Base-by-base conservation (phyloP, 805 yeast genomes). In the Middelhovenomyces tepae region DNA sequence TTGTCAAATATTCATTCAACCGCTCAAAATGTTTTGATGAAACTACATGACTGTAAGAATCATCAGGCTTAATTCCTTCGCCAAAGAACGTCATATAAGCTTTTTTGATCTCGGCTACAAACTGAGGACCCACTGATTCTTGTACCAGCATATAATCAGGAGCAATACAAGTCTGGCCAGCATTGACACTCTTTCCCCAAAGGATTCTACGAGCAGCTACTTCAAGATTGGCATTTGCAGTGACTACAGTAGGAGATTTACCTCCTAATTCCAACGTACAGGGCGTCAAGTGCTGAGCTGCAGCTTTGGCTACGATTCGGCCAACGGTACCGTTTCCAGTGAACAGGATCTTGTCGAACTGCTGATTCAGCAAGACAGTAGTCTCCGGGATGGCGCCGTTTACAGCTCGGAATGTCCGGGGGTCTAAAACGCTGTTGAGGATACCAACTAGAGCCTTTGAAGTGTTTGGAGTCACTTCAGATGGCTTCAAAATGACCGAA, bases 81-180 rank as follows among this genome's bases (percentile, higher is more conserved):
- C n/a, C n/a, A 51, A 53, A 83, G 28, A 73, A 58, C 28, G 63
- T 65, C 21, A 57, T 54, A 19, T 69, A 47, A 14, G 65, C 65
- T 24, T 54, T 46, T 34, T 65, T 47, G 35, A 71, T 50, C 5
- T 57, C 62, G 1, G 45, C 45, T 5, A 74, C 56, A 32, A 82
- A 70, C 42, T 69, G 59, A 17, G 62, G 70, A 47, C 76, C 73
- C 15, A 75, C 56, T 3, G 64, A 54, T 36, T 66, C 71, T 38
- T 79, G 84, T n/a, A 75, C 79, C 28, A 84, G 48, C 4, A 80
- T 59, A 50, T 85, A 87, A 59, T 89, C 97, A 6, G 87, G 80
- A 7, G 94, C 82, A 24, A 84, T 81, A 62, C 96, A 87, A 2
- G 91, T 76, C 60, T 87, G 97, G 11, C 97, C 97, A 11, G 81